Evolutionary conservation across 2,329 filamentous ascomycete species (phyloP), one percentile per base, ranked within the genome.

Genomic region (Penicillium carneum): DNA sequence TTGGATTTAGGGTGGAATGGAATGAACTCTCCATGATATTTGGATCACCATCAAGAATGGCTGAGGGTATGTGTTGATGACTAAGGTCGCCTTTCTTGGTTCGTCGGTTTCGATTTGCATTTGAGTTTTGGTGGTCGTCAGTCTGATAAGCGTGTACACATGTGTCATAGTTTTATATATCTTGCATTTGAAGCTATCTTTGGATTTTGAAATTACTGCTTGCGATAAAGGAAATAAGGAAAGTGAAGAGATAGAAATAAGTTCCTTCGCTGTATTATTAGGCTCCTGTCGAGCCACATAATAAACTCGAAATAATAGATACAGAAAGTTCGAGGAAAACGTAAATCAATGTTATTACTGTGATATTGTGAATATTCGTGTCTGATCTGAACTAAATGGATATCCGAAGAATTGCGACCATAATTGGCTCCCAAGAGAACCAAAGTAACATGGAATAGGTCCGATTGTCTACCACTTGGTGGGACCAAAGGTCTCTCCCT

Each of bases 401-500:
- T n/a, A 43, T 36, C 11, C 50, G 42, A 14, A 45, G 10, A 57
- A 38, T 23, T 14, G 16, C 14, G 5, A 45, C 20, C 16, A 11
- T 8, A 38, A 20, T 36, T 34, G 8, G 16, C 23, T 8, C 7
- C 11, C 10, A 26, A 39, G 2, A 12, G 5, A 49, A 11, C n/a
- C n/a, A 16, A 29, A 41, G 5, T 31, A n/a, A 47, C 16, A 54
- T 3, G 5, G 4, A 26, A 34, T 8, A 23, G 11, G n/a, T 33
- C 14, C 8, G 8, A 43, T 0, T 2, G 1, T 31, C 18, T 64
- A 73, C 73, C 73, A 75, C 1, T 54, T 55, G 4, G 41, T 5
- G 1, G 88, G 88, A 6, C 88, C 88, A 77, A 90, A 91, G 0
- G 77, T 86, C 74, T 86, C 71, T 0, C 87, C 88, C 1, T 81